A percentile compares a stretch with the other conserved stretches of the same genome.
Evolutionary conservation across 176 grass and related monocot genomes (phyloP).

Genomic region (Oryza rufipogon): DNA sequence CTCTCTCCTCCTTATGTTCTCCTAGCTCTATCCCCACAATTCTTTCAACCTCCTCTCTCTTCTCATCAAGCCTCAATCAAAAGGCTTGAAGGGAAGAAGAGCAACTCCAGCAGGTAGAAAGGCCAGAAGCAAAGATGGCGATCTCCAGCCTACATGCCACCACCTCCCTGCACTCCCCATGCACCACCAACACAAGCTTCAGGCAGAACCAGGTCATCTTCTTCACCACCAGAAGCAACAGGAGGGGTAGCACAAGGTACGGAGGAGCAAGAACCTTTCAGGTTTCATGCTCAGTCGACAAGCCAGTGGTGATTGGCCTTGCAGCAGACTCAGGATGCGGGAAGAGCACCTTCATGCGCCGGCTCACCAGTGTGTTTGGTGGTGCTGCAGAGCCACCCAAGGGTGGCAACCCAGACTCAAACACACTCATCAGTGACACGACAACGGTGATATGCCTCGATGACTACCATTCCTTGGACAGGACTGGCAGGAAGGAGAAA

Average conservation of each 20-base stretch:
- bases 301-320: conserved; percentile 84
- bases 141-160: conserved; percentile 67
- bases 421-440: conserved; percentile 88
- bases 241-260: conserved; percentile 40
- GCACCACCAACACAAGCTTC: conserved; percentile 59
- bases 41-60: conserved; percentile 50
- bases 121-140: conserved; percentile 58
- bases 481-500: conserved; percentile 82
- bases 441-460: conserved; percentile 93
- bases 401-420: conserved; percentile 86
- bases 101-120: conserved; percentile 31
- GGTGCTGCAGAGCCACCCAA: conserved; percentile 80
- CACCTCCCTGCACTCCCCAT: conserved; percentile 70
- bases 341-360: conserved; percentile 94
- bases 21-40: conserved; percentile 41
- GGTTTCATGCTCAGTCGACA: conserved; percentile 67
- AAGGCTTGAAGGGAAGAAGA: conserved; percentile 58
- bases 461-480: conserved; percentile 91
- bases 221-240: conserved; percentile 55
- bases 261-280: conserved; percentile 54
- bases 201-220: conserved; percentile 61
- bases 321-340: conserved; percentile 92
- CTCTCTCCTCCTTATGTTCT: conserved; percentile 41
- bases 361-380: conserved; percentile 90
- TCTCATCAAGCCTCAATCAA: conserved; percentile 48